phyloP scores from a whole-genome alignment of 768 basidiomycete genomes.

The Suillus placidus region DNA sequence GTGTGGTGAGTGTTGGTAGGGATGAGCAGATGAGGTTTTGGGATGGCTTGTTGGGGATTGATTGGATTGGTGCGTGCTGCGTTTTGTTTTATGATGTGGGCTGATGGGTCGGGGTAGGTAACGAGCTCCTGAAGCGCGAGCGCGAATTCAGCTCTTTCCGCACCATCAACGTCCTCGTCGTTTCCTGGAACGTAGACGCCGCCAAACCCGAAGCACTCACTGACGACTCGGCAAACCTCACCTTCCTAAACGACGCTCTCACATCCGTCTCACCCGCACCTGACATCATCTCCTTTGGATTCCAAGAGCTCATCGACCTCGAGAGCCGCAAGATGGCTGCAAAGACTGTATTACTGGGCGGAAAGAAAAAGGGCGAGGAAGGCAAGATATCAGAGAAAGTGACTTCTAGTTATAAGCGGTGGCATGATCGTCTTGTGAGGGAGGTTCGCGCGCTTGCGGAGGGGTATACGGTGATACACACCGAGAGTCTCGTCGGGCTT shows the following conservation, averaged over 20 bases:
- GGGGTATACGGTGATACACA: conserved; percentile 80
- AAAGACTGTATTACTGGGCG: conserved; percentile 83
- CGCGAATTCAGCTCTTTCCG: conserved; percentile 79
- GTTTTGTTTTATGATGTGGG: background rate
- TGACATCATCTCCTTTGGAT: conserved; percentile 91
- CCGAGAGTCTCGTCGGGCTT: conserved; percentile 89
- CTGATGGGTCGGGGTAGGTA: conserved; percentile 49
- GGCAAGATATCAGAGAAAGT: conserved; percentile 72
- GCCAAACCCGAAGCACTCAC: conserved; percentile 76
- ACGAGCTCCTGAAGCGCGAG: conserved; percentile 76
- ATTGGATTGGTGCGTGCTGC: conserved; percentile 79
- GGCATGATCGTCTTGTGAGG: conserved; percentile 78
- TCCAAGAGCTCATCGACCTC: conserved; percentile 97
- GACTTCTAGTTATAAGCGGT: conserved; percentile 82
- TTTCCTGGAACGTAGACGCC: conserved; percentile 94
- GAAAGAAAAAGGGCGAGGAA: conserved; percentile 62
- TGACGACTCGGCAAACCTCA: conserved; percentile 68
- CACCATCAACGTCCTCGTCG: conserved; percentile 72
- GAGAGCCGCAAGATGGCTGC: conserved; percentile 91
- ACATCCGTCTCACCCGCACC: conserved; percentile 65
- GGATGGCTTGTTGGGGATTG: conserved; percentile 85
- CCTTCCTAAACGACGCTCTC: conserved; percentile 80
- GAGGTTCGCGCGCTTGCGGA: conserved; percentile 79
- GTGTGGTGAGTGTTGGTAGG: conserved; percentile 74
- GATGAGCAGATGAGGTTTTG: conserved; percentile 79